Conservation (phyloP, 176 grass and related monocot genomes). For the Ananas comosus region DNA sequence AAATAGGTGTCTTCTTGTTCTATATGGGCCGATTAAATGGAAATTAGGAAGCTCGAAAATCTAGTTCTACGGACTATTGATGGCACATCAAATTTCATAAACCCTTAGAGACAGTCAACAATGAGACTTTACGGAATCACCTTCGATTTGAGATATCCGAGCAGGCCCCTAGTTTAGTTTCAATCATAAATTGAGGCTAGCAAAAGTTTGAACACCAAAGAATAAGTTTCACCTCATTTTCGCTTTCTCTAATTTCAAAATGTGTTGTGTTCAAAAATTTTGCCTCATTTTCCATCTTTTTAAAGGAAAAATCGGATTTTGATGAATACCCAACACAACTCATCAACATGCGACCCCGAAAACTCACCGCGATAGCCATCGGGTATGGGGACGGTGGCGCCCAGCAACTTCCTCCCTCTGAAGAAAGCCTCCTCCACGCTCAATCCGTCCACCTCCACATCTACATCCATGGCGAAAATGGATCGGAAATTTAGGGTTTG, state of each 20-base stretch:
- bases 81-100: no score
- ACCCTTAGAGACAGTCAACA: no score
- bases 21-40: no score
- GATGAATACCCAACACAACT: background rate
- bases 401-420: slow-evolving; percentile 87
- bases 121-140: no score
- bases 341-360: background rate
- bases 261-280: no score
- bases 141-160: no score
- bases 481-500: background rate
- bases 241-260: no score
- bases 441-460: slow-evolving; percentile 55
- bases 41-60: no score
- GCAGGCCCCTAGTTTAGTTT: no score
- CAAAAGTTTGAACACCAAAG: background rate
- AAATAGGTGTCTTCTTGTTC: no score
- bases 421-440: slow-evolving; percentile 81
- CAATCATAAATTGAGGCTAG: background rate
- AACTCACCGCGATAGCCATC: slow-evolving; percentile 69
- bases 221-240: background rate
- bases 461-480: slow-evolving; percentile 17
- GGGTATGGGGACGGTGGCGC: slow-evolving; percentile 52
- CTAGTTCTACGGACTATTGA: no score
- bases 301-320: slow-evolving; percentile 7
- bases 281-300: background rate